Percentiles rank a stretch among this genome's conserved stretches.
Conservation (phyloP, 2,329 filamentous ascomycete species). For the Elsinoe australis region DNA sequence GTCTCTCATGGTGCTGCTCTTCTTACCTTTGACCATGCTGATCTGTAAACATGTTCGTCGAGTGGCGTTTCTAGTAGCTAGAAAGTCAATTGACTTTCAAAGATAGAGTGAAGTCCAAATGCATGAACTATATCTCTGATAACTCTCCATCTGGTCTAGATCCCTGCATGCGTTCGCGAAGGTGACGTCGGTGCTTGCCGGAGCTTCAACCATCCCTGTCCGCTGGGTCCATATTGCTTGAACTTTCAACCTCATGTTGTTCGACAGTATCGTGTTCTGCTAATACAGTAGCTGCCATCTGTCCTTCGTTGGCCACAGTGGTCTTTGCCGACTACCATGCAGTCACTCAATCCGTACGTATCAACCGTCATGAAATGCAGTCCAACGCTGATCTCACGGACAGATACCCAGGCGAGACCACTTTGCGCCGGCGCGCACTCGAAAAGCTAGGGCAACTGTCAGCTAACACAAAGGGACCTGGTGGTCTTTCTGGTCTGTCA, state of each 20-base stretch:
- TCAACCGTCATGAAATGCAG: background rate
- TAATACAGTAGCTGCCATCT: too few species aligned
- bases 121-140: background rate
- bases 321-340: too few species aligned
- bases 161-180: conserved; percentile 8
- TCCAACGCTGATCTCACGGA: background rate
- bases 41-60: too few species aligned
- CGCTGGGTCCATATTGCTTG: too few species aligned
- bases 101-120: background rate
- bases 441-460: conserved; percentile 45
- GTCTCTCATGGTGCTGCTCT: conserved; percentile 5
- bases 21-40: too few species aligned
- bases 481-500: conserved; percentile 33
- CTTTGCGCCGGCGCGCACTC: conserved; percentile 42
- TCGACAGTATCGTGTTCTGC: too few species aligned
- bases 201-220: background rate
- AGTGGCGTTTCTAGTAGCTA: too few species aligned
- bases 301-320: too few species aligned
- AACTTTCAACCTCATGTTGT: too few species aligned
- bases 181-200: conserved; percentile 10
- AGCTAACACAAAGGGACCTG: conserved; percentile 29
- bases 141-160: too few species aligned
- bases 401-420: conserved; percentile 18
- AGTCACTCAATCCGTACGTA: background rate
- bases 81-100: too few species aligned